Evolutionary conservation across 2,329 filamentous ascomycete genomes (phyloP).

Genomic region (Alternaria gaisen): DNA sequence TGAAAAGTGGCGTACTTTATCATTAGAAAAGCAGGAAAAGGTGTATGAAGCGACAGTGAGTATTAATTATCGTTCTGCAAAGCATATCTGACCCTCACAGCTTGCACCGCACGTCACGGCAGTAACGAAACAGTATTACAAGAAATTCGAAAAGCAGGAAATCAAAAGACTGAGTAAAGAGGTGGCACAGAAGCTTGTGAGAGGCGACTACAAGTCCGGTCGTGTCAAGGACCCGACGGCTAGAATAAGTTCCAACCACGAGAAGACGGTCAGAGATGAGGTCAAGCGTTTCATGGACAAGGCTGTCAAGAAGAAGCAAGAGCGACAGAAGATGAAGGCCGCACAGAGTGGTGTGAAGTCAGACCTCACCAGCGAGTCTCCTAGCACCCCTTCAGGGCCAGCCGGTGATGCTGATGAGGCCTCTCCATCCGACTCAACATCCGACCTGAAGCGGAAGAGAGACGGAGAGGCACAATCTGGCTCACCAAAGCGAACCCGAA

Average conservation of each 20-base stretch:
- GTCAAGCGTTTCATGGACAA: conserved; percentile 89
- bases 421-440: conserved; percentile 38
- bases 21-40: conserved; percentile 90
- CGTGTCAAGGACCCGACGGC: conserved; percentile 81
- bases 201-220: conserved; percentile 88
- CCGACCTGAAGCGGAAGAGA: conserved; percentile 50
- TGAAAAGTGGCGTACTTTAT: conserved; percentile 75
- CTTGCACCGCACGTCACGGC: conserved; percentile 85
- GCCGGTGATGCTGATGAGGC: conserved; percentile 13
- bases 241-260: conserved; percentile 77
- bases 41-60: conserved; percentile 92
- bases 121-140: conserved; percentile 84
- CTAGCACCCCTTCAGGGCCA: conserved; percentile 29
- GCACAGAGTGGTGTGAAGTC: conserved; percentile 43
- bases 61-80: conserved; percentile 17
- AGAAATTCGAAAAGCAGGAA: conserved; percentile 84
- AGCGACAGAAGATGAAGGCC: conserved; percentile 69
- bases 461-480: conserved; percentile 41
- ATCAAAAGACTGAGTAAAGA: conserved; percentile 72
- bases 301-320: conserved; percentile 73
- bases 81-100: conserved; percentile 55
- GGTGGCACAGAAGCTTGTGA: conserved; percentile 86
- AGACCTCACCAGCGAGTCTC: conserved; percentile 23
- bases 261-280: conserved; percentile 82
- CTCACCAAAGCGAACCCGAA: conserved; percentile 47